A percentile compares a stretch with the other conserved stretches of the same genome.
These are phyloP conservation scores for Marasmius sp. DNA, from an alignment of 1,284 basidiomycete genomes.

Conservation along the genomic window DNA sequence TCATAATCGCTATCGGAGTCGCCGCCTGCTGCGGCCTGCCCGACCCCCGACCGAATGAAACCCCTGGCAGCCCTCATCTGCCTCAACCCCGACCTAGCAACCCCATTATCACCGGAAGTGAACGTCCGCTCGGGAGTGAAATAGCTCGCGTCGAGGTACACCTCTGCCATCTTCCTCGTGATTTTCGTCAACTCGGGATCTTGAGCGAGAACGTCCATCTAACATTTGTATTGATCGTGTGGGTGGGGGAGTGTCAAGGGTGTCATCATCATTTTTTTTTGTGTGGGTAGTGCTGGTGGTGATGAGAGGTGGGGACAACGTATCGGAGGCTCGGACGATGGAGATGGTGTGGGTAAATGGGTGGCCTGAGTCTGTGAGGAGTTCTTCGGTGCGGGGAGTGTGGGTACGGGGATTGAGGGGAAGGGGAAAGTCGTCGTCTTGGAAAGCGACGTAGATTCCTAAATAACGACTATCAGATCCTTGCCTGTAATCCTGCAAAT, in stretches of 20 bases:
- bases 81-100: slow-evolving; percentile 4
- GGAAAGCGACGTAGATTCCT: slow-evolving; percentile 11
- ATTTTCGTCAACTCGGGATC: not conserved
- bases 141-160: not conserved
- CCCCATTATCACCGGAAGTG: slow-evolving; percentile 1
- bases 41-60: slow-evolving; percentile 1
- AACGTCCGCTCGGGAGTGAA: not conserved
- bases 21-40: too few relatives aligned
- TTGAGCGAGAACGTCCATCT: not conserved
- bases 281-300: slow-evolving; percentile 1
- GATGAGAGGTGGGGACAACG: not conserved
- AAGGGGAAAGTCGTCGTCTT: slow-evolving; percentile 2
- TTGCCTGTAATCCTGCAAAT: too few relatives aligned
- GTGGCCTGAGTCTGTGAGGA: slow-evolving; percentile 2
- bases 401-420: not conserved
- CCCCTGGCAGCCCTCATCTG: slow-evolving; percentile 8
- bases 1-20: too few relatives aligned
- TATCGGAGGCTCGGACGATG: not conserved
- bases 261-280: too few relatives aligned
- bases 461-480: too few relatives aligned
- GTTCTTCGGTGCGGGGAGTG: not conserved
- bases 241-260: not conserved
- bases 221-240: not conserved
- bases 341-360: slow-evolving; percentile 9
- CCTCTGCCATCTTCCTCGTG: not conserved